phyloP scores from a whole-genome alignment of 371 early-diverging fungal species.

The Syncephalis fuscata region DNA sequence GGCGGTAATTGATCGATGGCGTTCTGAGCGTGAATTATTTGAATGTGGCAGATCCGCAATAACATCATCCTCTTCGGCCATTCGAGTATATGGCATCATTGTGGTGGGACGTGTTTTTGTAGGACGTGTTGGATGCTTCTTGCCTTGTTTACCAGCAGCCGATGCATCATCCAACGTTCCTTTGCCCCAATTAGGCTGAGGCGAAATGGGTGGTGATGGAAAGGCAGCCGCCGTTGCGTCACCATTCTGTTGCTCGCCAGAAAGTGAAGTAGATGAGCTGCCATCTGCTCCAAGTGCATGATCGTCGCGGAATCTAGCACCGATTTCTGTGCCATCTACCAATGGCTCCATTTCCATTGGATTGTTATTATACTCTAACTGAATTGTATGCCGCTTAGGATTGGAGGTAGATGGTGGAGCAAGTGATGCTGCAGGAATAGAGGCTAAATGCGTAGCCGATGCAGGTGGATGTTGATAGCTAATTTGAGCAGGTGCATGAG shows the following conservation, averaged over 20 bases:
- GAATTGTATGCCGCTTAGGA: conserved; percentile 12
- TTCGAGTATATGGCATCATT: conserved; percentile 1
- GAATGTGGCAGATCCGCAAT: neutral
- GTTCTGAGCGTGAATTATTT: neutral
- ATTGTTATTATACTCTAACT: conserved; percentile 8
- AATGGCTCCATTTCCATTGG: neutral
- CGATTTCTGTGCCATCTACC: neutral
- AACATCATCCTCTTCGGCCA: neutral
- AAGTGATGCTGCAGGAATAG: conserved; percentile 6
- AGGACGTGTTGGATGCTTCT: neutral
- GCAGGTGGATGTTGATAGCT: no score
- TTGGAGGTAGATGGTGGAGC: conserved; percentile 1
- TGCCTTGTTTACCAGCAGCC: no score
- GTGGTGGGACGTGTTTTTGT: conserved; percentile 6
- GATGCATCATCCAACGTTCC: neutral
- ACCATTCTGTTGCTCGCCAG: neutral
- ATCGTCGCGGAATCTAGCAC: conserved; percentile 5
- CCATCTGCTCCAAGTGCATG: conserved; percentile 2
- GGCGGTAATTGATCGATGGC: neutral
- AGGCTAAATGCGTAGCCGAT: conserved; percentile 9
- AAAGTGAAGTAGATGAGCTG: neutral
- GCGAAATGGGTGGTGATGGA: conserved; percentile 4
- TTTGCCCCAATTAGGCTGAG: conserved; percentile 3
- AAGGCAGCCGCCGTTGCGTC: neutral
- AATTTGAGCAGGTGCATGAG: neutral